Conservation (phyloP, 345 rosid species). For the Lepidium africanum region DNA sequence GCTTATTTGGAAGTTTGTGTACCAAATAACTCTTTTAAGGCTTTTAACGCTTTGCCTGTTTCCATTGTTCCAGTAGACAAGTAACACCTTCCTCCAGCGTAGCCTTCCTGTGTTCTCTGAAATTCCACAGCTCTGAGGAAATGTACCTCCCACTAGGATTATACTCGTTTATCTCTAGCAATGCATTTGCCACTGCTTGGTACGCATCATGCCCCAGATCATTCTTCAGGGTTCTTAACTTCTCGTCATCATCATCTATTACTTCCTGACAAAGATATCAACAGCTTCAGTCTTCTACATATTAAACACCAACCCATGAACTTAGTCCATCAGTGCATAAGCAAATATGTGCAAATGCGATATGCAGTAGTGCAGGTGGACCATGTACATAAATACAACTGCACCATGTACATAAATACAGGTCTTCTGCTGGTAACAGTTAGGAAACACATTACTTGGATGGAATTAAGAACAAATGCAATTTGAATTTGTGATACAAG, state of each 20-base stretch:
- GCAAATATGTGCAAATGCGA: not conserved
- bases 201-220: constrained; percentile 56
- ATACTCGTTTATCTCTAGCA: constrained; percentile 74
- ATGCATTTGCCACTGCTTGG: constrained; percentile 51
- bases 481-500: not conserved
- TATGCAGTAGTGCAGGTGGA: not conserved
- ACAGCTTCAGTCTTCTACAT: constrained; percentile 7
- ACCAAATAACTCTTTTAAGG: constrained; percentile 22
- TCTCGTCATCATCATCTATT: constrained; percentile 59
- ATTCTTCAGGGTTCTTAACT: constrained; percentile 43
- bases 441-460: not conserved
- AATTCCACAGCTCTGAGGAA: constrained; percentile 77
- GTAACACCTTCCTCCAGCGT: constrained; percentile 56
- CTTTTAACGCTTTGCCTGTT: constrained; percentile 29
- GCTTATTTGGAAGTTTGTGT: not conserved
- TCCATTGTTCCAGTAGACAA: constrained; percentile 48
- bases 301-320: not conserved
- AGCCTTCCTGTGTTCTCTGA: constrained; percentile 54
- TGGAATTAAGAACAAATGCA: not conserved
- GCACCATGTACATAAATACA: not conserved
- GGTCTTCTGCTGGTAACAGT: not conserved
- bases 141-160: constrained; percentile 91
- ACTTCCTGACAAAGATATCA: constrained; percentile 45
- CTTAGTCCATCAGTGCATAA: not conserved
- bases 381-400: not conserved